These are phyloP conservation scores for Plasmopara halstedii DNA, from an alignment of 352 stramenopile species.

Conservation along the genomic window DNA sequence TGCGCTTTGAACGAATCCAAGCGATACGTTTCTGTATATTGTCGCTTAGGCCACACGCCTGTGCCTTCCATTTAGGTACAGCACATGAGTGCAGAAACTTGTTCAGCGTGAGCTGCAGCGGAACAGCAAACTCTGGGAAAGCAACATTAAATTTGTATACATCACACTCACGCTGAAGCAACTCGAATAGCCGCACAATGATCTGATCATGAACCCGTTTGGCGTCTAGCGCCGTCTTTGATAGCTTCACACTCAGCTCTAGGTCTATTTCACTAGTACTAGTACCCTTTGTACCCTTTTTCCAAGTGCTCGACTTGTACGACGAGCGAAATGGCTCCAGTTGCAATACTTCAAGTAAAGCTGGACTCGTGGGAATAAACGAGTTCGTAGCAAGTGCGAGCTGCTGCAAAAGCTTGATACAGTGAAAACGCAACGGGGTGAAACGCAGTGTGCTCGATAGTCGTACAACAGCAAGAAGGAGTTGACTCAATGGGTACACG, in stretches of 20 bases:
- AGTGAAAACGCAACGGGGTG: slow-evolving; percentile 94
- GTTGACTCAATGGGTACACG: slow-evolving; percentile 94
- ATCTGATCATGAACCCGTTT: slow-evolving; percentile 87
- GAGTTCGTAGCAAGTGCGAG: slow-evolving; percentile 90
- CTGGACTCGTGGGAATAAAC: slow-evolving; percentile 93
- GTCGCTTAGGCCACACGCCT: slow-evolving; percentile 50
- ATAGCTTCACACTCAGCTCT: slow-evolving; percentile 85
- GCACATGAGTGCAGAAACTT: slow-evolving; percentile 84
- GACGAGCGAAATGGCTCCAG: slow-evolving; percentile 86
- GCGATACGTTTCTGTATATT: slow-evolving; percentile 69
- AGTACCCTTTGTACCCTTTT: slow-evolving; percentile 21
- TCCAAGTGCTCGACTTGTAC: slow-evolving; percentile 48
- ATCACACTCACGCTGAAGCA: slow-evolving; percentile 93
- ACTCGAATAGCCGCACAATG: slow-evolving; percentile 87
- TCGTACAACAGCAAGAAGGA: slow-evolving; percentile 66
- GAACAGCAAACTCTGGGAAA: slow-evolving; percentile 92
- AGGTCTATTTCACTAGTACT: slow-evolving; percentile 53
- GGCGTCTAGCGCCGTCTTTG: slow-evolving; percentile 83
- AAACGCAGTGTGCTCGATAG: slow-evolving; percentile 74
- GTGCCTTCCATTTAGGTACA: slow-evolving; percentile 74
- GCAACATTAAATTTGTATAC: slow-evolving; percentile 94
- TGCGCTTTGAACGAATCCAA: slow-evolving; percentile 87
- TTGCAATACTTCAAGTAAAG: slow-evolving; percentile 92
- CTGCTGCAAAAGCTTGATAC: slow-evolving; percentile 94
- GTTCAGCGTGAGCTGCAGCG: slow-evolving; percentile 79